Base-by-base conservation (phyloP, 176 grass and related monocot genomes). In the Hsuehochloa calcarea region DNA sequence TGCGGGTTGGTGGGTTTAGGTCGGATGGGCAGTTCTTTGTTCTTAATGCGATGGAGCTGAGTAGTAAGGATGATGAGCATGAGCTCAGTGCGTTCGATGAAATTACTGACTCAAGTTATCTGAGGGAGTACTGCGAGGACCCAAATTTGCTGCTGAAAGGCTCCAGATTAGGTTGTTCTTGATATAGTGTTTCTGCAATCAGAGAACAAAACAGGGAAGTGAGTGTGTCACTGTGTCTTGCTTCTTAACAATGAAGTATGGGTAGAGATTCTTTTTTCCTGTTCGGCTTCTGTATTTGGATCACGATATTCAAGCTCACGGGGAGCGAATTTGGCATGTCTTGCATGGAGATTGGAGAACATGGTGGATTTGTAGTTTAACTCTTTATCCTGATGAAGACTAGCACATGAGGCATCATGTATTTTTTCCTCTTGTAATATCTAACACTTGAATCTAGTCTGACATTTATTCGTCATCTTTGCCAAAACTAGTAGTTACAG, bases 1-100 rank as follows among this genome's bases (percentile, higher is more conserved):
- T 64, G 75, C 41, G 34, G 72, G n/a, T 80, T 2, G n/a, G 54
- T 80, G 77, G n/a, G 15, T 65, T 45, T 79, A 65, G 58, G 85
- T 72, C 3, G 44, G n/a, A 54, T 29, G 8, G 56, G 19, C 45
- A 11, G 68, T 54, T 80, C 54, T 34, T 80, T 39, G 3, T 26
- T 79, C 5, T 39, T 47, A 31, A 38, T 72, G 69, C 1, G 37
- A 35, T 72, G 68, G 31, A 3, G 40, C 1, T 14, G 46, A 40
- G 9, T 46, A 46, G 17, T 8, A 8, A 79, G 10, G 7, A 14
- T 44, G 75, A 80, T 14, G 14, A 47, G 10, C 10, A 19, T 44
- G 84, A 72, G 6, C 10, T 47, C 68, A 40, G 43, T 41, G 31
- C 55, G 45, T 65, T 80, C 55, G 44, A 55, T 41, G 56, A 44